Conservation (phyloP, 768 basidiomycete species). For the Strobilomyces dryophilus region DNA sequence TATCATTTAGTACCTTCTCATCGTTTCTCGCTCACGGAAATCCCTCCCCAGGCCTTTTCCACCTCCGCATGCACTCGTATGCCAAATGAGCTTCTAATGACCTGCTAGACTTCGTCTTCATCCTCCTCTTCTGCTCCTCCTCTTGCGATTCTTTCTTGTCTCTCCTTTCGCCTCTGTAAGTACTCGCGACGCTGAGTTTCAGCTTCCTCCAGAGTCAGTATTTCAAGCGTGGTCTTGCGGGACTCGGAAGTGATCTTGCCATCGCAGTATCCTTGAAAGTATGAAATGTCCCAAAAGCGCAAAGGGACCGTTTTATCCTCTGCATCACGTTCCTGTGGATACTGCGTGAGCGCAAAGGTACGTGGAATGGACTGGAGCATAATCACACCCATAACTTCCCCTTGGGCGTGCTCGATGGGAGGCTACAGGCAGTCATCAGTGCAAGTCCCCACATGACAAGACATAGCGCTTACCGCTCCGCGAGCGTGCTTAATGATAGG, state of each 20-base stretch:
- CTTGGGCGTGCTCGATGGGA: slow-evolving; percentile 19
- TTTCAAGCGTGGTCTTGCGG: slow-evolving; percentile 18
- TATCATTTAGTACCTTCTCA: too few relatives aligned
- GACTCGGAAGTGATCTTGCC: slow-evolving; percentile 21
- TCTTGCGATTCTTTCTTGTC: slow-evolving; percentile 4
- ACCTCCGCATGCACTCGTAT: too few relatives aligned
- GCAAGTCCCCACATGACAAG: too few relatives aligned
- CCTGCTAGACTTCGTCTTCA: not conserved
- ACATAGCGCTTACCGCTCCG: slow-evolving; percentile 17
- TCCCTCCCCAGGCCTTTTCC: too few relatives aligned
- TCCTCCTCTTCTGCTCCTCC: slow-evolving; percentile 11
- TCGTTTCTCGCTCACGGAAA: too few relatives aligned
- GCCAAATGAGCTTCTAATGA: too few relatives aligned
- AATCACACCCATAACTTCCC: not conserved
- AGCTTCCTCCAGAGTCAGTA: slow-evolving; percentile 21
- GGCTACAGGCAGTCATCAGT: slow-evolving; percentile 8
- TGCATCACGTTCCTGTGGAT: slow-evolving; percentile 18
- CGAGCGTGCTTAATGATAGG: slow-evolving; percentile 19
- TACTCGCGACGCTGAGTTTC: slow-evolving; percentile 3
- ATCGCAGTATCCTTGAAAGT: slow-evolving; percentile 24
- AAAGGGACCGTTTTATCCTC: slow-evolving; percentile 20
- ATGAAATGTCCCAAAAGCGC: slow-evolving; percentile 17
- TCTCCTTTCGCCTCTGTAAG: slow-evolving; percentile 5
- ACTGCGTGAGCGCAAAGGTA: not conserved
- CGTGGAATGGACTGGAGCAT: not conserved